Evolutionary conservation across 2,329 filamentous ascomycete species (phyloP).

Genomic region (Tolypocladium amazonense): DNA sequence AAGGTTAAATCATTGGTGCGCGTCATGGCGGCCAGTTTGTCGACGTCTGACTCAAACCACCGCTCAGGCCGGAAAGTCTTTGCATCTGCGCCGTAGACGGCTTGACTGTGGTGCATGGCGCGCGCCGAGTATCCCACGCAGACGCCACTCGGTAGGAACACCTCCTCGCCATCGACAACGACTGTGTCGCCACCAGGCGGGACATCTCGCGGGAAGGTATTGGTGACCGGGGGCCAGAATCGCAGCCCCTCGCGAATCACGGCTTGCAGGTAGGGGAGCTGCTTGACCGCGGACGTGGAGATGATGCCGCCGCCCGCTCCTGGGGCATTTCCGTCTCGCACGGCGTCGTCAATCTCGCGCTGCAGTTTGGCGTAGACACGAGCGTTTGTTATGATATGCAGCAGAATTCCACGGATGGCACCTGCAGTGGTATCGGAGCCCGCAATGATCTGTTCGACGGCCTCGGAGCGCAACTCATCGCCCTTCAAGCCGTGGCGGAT

Average conservation of each 20-base stretch:
- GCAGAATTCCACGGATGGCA: slow-evolving; percentile 32
- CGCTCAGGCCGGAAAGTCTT: slow-evolving; percentile 18
- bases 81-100: slow-evolving; percentile 20
- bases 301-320: slow-evolving; percentile 29
- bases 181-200: slow-evolving; percentile 14
- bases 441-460: slow-evolving; percentile 25
- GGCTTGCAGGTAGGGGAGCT: slow-evolving; percentile 36
- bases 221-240: slow-evolving; percentile 31
- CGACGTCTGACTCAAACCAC: slow-evolving; percentile 21
- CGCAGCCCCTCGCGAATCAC: slow-evolving; percentile 38
- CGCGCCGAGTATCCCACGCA: slow-evolving; percentile 18
- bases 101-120: slow-evolving; percentile 16
- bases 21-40: slow-evolving; percentile 17
- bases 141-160: slow-evolving; percentile 16
- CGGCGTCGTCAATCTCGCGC: slow-evolving; percentile 34
- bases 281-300: slow-evolving; percentile 21
- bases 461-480: slow-evolving; percentile 21
- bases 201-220: slow-evolving; percentile 21
- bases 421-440: slow-evolving; percentile 41
- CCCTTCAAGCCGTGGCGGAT: slow-evolving; percentile 25
- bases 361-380: slow-evolving; percentile 34
- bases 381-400: slow-evolving; percentile 40
- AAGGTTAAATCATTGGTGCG: slow-evolving; percentile 24
- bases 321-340: slow-evolving; percentile 25
- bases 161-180: slow-evolving; percentile 27